phyloP scores from a whole-genome alignment of 345 rosid genomes.

The Lagerstroemia speciosa region DNA sequence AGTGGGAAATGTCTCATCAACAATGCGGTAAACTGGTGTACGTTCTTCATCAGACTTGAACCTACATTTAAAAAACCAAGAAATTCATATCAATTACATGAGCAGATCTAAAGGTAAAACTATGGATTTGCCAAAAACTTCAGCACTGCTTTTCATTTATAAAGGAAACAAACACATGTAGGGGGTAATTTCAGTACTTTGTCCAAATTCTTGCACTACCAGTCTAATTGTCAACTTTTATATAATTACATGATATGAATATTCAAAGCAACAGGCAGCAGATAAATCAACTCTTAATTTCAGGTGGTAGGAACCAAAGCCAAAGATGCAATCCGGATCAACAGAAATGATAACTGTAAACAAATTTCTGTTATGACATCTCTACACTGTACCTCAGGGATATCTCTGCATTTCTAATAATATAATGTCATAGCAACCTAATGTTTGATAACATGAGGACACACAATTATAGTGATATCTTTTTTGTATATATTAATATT shows the following conservation, averaged over 20 bases:
- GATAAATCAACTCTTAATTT: not conserved
- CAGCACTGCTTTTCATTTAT: not conserved
- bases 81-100: not conserved
- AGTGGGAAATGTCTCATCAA: slow-evolving; percentile 81
- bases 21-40: slow-evolving; percentile 70
- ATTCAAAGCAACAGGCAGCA: not conserved
- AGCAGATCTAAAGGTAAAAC: not conserved
- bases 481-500: too few species aligned
- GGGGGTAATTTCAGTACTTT: not conserved
- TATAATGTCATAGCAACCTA: too few species aligned
- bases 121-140: not conserved
- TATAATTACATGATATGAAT: not conserved
- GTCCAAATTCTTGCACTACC: not conserved
- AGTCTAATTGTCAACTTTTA: not conserved
- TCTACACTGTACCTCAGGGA: too few species aligned
- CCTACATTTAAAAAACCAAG: slow-evolving; percentile 27
- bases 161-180: not conserved
- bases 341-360: too few species aligned
- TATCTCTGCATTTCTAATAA: too few species aligned
- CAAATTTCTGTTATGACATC: too few species aligned
- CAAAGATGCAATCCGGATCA: not conserved
- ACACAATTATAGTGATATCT: too few species aligned
- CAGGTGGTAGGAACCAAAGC: not conserved
- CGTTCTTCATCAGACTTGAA: slow-evolving; percentile 98
- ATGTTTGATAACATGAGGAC: too few species aligned